Evolutionary conservation across 495 filamentous ascomycete genomes (phyloP).

Genomic region (Annulohypoxylon stygium): DNA sequence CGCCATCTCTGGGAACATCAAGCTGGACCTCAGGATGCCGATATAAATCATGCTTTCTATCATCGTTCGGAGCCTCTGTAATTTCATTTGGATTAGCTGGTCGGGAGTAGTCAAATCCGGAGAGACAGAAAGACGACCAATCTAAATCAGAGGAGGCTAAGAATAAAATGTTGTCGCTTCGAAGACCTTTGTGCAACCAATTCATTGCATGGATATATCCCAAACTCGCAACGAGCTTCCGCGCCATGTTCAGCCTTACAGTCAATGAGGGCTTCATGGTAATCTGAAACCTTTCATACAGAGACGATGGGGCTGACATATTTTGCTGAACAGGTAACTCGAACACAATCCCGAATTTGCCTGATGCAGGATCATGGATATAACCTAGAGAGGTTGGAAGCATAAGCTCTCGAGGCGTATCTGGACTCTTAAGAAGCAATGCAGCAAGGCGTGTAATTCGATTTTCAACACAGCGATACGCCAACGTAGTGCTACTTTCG

Average conservation of each 20-base stretch:
- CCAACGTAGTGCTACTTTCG: background rate
- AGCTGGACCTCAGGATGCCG: conserved; percentile 20
- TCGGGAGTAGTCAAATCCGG: conserved; percentile 3
- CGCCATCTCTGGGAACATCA: conserved; percentile 19
- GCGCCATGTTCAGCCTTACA: conserved; percentile 4
- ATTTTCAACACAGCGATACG: background rate
- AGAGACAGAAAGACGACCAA: conserved; percentile 4
- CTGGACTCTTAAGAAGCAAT: background rate
- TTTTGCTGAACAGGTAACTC: background rate
- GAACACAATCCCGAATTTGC: background rate
- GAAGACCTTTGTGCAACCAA: conserved; percentile 2
- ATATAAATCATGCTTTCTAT: conserved; percentile 18
- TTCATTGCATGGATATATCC: conserved; percentile 9
- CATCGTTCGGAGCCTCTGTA: background rate
- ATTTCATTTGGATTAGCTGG: background rate
- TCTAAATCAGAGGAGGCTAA: background rate
- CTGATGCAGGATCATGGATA: background rate
- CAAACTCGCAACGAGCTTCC: conserved; percentile 2
- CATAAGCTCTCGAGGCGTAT: background rate
- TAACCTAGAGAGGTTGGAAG: background rate
- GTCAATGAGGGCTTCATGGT: conserved; percentile 1
- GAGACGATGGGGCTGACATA: background rate
- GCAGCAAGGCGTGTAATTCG: conserved; percentile 7
- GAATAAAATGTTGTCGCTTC: conserved; percentile 9
- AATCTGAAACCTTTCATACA: background rate